Conservation (phyloP, 1,284 basidiomycete species). For the Cerioporus squamosus region DNA sequence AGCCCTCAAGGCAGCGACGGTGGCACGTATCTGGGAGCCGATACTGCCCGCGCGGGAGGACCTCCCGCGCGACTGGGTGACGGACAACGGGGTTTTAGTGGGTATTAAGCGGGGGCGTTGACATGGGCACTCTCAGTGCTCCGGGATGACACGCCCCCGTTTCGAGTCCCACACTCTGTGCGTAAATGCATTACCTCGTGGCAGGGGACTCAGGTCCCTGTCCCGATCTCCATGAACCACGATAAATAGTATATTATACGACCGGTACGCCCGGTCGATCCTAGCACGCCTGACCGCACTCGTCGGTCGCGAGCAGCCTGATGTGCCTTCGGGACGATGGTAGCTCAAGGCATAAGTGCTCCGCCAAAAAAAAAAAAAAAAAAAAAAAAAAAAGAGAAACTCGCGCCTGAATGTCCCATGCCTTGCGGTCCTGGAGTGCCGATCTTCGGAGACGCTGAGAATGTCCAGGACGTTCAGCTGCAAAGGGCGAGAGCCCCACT, state of each 20-base stretch:
- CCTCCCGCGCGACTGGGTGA: constrained; percentile 9
- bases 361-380: constrained; percentile 14
- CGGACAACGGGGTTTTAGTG: constrained; percentile 28
- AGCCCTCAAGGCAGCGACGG: neutral
- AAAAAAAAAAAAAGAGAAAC: too few relatives aligned
- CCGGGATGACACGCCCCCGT: neutral
- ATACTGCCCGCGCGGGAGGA: constrained; percentile 1
- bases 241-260: too few relatives aligned
- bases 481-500: too few relatives aligned
- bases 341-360: neutral
- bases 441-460: too few relatives aligned
- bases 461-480: too few relatives aligned
- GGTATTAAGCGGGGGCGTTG: constrained; percentile 18
- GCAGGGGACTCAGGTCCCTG: neutral
- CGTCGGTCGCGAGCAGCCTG: neutral
- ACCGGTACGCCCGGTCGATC: neutral
- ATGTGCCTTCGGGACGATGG: neutral
- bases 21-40: constrained; percentile 7
- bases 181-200: constrained; percentile 21
- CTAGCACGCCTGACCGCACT: constrained; percentile 1
- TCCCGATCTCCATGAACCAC: neutral
- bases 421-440: too few relatives aligned
- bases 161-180: constrained; percentile 19
- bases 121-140: neutral
- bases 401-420: too few relatives aligned